Conservation (phyloP, 2,329 filamentous ascomycete genomes). For the Fusarium staphyleae region DNA sequence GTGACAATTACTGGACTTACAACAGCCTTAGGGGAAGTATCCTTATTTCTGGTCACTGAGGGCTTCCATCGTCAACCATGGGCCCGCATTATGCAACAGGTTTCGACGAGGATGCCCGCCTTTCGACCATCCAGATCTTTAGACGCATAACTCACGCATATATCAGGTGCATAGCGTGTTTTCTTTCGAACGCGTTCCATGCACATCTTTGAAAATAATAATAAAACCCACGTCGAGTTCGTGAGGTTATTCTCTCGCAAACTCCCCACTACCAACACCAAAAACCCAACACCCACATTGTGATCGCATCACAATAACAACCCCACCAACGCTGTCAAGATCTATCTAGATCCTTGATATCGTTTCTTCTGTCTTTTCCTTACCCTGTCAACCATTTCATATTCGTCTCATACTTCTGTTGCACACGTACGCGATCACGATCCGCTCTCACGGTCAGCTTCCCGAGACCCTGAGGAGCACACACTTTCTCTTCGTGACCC, state of each 20-base stretch:
- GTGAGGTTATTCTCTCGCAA: neutral
- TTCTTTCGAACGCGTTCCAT: neutral
- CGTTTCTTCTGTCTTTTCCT: neutral
- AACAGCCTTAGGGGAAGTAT: neutral
- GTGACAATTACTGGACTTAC: neutral
- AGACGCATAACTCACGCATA: constrained; percentile 1
- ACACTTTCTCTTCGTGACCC: neutral
- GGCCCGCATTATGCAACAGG: constrained; percentile 13
- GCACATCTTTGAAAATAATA: neutral
- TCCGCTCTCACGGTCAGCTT: neutral
- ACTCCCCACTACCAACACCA: neutral
- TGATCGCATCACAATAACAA: neutral
- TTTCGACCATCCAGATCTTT: neutral
- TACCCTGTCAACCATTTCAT: neutral
- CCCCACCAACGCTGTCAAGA: neutral
- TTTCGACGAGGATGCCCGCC: constrained; percentile 6
- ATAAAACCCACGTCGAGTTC: neutral
- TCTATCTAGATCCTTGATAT: neutral
- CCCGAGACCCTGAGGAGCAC: neutral
- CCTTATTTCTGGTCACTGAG: neutral
- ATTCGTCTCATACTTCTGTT: no score
- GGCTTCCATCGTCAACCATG: neutral
- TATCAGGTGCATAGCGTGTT: neutral
- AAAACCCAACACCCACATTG: neutral
- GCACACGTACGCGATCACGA: neutral